Conservation (phyloP, 306 rosid genomes). For the Inga leiocalycina region DNA sequence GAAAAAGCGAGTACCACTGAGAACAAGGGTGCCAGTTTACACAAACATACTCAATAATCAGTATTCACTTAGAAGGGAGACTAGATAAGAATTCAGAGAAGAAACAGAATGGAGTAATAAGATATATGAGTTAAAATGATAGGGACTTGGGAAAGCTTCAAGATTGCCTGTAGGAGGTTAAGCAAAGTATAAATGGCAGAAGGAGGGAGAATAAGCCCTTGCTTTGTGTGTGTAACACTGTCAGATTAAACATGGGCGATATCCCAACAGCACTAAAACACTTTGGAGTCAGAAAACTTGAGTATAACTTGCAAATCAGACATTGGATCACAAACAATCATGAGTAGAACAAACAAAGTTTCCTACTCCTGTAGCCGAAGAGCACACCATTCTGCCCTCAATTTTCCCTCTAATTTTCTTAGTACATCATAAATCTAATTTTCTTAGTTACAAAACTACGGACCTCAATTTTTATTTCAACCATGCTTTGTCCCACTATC, state of each 20-base stretch:
- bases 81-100: background rate
- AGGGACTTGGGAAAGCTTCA: background rate
- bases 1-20: background rate
- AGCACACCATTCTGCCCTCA: slow-evolving; percentile 51
- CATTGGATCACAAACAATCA: background rate
- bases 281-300: background rate
- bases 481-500: slow-evolving; percentile 55
- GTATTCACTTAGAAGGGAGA: background rate
- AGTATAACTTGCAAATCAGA: background rate
- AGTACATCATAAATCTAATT: slow-evolving; percentile 51
- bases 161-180: background rate
- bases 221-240: background rate
- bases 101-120: background rate
- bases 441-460: slow-evolving; percentile 54
- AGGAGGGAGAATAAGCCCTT: background rate
- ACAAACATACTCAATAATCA: background rate
- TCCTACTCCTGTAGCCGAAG: slow-evolving; percentile 17
- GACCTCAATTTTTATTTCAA: slow-evolving; percentile 53
- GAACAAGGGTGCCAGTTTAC: background rate
- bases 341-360: slow-evolving; percentile 21
- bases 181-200: background rate
- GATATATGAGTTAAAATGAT: background rate
- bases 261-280: background rate
- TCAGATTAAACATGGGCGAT: background rate
- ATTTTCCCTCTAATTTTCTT: slow-evolving; percentile 52